These are phyloP conservation scores for Trypanosoma cruzi DNA, from an alignment of 208 protist species.

Conservation along the genomic window DNA sequence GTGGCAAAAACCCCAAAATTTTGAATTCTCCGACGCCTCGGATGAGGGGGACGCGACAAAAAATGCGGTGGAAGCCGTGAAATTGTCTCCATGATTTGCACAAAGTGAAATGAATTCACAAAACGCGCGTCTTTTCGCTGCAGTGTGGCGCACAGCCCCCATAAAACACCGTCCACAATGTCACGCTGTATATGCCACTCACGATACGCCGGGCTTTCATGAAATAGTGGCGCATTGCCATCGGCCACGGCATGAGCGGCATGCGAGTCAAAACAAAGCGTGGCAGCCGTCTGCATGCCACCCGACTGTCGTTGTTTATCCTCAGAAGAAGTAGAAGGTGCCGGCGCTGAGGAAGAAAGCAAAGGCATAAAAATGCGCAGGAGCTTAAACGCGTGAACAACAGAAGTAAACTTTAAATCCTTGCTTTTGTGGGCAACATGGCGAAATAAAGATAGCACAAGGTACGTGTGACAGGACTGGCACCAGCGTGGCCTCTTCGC, in stretches of 20 bases:
- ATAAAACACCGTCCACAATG: constrained; percentile 45
- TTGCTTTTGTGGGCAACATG: constrained; percentile 31
- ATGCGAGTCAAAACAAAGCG: background rate
- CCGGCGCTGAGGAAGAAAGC: constrained; percentile 37
- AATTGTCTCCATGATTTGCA: constrained; percentile 65
- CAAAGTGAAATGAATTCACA: constrained; percentile 76
- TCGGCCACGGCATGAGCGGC: background rate
- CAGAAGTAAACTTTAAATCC: constrained; percentile 67
- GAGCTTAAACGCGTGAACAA: constrained; percentile 74
- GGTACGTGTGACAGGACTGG: constrained; percentile 5
- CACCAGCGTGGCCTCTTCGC: background rate
- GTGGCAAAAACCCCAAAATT: background rate
- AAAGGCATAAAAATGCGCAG: constrained; percentile 65
- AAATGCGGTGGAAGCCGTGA: constrained; percentile 54
- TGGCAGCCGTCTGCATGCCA: background rate
- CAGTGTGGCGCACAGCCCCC: constrained; percentile 51
- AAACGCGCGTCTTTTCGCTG: constrained; percentile 53
- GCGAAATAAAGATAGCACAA: constrained; percentile 33
- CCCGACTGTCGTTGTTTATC: background rate
- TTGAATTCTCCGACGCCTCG: constrained; percentile 7
- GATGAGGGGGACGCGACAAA: constrained; percentile 33
- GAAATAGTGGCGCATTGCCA: background rate
- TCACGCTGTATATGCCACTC: constrained; percentile 41
- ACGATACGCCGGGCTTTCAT: background rate
- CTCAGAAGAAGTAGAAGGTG: background rate